Conservation (phyloP, 2,329 filamentous ascomycete genomes). For the Colletotrichum sp. region DNA sequence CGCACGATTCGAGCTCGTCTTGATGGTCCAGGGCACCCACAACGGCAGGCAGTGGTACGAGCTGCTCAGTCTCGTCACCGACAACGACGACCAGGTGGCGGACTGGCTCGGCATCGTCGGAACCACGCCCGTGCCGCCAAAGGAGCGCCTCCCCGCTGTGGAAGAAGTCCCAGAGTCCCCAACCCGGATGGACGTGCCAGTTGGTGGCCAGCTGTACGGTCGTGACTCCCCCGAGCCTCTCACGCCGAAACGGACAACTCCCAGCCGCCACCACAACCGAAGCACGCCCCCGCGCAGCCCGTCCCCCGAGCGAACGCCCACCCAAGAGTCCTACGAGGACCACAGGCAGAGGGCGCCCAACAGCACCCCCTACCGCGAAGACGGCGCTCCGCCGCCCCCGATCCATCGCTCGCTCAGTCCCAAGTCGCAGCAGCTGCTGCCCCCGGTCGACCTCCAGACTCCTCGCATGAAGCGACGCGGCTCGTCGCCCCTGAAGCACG, state of each 20-base stretch:
- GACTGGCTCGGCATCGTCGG: constrained; percentile 90
- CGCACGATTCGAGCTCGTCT: constrained; percentile 71
- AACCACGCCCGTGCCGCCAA: constrained; percentile 53
- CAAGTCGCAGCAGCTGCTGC: constrained; percentile 43
- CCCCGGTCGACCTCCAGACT: constrained; percentile 51
- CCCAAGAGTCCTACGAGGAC: constrained; percentile 40
- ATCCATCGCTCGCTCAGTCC: constrained; percentile 52
- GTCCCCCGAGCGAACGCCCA: constrained; percentile 43
- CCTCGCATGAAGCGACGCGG: constrained; percentile 69
- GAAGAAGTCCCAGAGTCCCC: constrained; percentile 24
- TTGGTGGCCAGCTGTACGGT: constrained; percentile 13
- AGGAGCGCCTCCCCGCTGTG: constrained; percentile 38
- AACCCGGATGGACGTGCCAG: constrained; percentile 12
- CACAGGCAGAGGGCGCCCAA: constrained; percentile 37
- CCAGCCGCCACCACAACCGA: constrained; percentile 38
- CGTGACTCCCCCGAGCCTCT: constrained; percentile 25
- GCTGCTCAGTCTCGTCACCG: constrained; percentile 76
- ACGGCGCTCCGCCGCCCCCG: constrained; percentile 62
- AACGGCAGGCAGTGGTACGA: constrained; percentile 81
- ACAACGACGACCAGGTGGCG: constrained; percentile 76
- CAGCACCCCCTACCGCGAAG: constrained; percentile 48
- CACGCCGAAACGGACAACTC: constrained; percentile 36
- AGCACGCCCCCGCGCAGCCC: constrained; percentile 28
- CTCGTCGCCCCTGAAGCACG: constrained; percentile 95
- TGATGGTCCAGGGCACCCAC: constrained; percentile 82